Evolutionary conservation across 2,329 filamentous ascomycete genomes (phyloP).

Genomic region (Pseudogymnoascus pannorum): DNA sequence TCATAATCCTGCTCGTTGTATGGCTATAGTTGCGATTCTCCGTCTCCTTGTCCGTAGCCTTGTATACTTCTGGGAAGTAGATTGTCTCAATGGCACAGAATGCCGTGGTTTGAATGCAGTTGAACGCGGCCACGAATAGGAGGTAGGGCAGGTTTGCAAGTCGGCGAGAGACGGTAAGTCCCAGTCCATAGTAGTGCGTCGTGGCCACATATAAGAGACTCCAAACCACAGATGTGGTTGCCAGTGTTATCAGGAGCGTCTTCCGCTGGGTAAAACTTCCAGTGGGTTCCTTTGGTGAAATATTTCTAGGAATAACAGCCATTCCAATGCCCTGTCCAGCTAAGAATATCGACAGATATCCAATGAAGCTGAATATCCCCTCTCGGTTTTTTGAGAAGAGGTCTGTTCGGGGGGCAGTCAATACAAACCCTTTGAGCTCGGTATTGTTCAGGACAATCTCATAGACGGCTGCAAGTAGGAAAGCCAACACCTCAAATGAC

Average conservation of each 20-base stretch:
- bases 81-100: conserved; percentile 72
- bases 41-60: conserved; percentile 42
- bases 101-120: conserved; percentile 70
- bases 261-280: conserved; percentile 41
- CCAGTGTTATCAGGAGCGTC: conserved; percentile 56
- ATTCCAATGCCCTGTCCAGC: conserved; percentile 79
- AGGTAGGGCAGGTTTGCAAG: conserved; percentile 92
- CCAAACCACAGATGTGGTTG: conserved; percentile 61
- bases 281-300: conserved; percentile 36
- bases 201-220: conserved; percentile 59
- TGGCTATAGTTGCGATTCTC: conserved; percentile 58
- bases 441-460: conserved; percentile 71
- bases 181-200: conserved; percentile 66
- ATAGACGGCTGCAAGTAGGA: conserved; percentile 63
- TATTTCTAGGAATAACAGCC: conserved; percentile 60
- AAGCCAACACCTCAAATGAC: conserved; percentile 68
- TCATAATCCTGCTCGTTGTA: conserved; percentile 74
- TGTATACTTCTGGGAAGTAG: conserved; percentile 68
- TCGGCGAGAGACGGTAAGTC: conserved; percentile 73
- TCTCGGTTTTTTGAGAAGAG: conserved; percentile 87
- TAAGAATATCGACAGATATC: conserved; percentile 92
- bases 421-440: conserved; percentile 70
- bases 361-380: conserved; percentile 88
- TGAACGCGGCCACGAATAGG: conserved; percentile 88
- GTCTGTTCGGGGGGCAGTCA: conserved; percentile 71